Conservation (phyloP, 768 basidiomycete genomes). For the Tulasnella sp. region DNA sequence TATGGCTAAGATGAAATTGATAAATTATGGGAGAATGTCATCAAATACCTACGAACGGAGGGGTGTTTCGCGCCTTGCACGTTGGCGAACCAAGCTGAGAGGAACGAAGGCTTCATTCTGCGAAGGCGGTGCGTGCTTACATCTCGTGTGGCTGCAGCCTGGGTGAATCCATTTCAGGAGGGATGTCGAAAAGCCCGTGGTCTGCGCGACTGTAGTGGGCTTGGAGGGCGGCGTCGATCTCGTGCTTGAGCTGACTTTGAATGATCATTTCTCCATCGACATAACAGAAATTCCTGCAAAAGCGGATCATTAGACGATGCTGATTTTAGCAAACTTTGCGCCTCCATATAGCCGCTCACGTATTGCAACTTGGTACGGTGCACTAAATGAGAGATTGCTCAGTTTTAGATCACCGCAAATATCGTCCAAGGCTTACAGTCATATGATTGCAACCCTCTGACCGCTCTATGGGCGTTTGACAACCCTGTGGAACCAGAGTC, state of each 20-base stretch:
- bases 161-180: neutral
- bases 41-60: too few relatives aligned
- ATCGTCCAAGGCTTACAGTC: neutral
- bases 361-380: constrained; percentile 1
- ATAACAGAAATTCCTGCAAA: constrained; percentile 6
- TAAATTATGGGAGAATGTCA: too few relatives aligned
- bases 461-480: neutral
- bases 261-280: constrained; percentile 4
- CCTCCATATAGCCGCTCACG: neutral
- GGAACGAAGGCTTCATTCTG: too few relatives aligned
- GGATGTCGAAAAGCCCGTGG: neutral
- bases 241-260: neutral
- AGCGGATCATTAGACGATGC: neutral
- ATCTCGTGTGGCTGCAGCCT: too few relatives aligned
- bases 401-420: neutral
- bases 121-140: too few relatives aligned
- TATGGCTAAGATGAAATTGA: neutral
- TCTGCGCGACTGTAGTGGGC: neutral
- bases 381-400: neutral
- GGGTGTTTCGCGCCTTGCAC: too few relatives aligned
- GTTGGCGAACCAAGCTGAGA: too few relatives aligned
- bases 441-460: constrained; percentile 12
- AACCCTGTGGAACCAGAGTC: neutral
- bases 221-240: neutral
- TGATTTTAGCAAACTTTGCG: neutral